Percentiles rank a stretch among this genome's conserved stretches.
phyloP scores from a whole-genome alignment of 495 filamentous ascomycete genomes.

The Cairneyella variabilis region DNA sequence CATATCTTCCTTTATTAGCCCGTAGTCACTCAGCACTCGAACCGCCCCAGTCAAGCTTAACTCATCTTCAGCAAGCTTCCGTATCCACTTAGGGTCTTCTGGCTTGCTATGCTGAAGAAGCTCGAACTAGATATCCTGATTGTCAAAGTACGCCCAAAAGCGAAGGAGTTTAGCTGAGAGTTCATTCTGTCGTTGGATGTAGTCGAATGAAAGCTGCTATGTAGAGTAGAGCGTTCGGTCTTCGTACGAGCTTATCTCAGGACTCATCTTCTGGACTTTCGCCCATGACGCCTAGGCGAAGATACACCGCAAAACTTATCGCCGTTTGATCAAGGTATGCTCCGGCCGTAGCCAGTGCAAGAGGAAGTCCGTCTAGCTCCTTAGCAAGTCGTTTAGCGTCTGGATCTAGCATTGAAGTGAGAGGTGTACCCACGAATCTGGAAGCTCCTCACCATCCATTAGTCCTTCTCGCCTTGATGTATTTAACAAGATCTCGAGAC shows the following conservation, averaged over 20 bases:
- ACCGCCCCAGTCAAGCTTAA: no score
- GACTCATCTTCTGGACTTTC: conserved; percentile 21
- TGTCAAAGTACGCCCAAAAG: no score
- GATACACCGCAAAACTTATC: neutral
- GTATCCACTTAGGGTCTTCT: conserved; percentile 10
- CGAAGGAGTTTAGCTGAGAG: conserved; percentile 35
- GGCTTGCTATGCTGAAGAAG: conserved; percentile 16
- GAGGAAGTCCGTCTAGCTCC: neutral
- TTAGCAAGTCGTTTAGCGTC: neutral
- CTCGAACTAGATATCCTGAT: conserved; percentile 47
- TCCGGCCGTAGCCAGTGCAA: neutral
- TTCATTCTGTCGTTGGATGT: conserved; percentile 32
- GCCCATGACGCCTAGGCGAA: conserved; percentile 23
- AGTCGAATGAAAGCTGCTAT: conserved; percentile 39
- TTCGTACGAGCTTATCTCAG: no score
- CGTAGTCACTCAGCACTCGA: conserved; percentile 24
- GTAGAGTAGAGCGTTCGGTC: no score
- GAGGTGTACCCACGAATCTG: neutral
- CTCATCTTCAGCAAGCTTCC: conserved; percentile 10
- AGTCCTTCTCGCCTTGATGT: conserved; percentile 27
- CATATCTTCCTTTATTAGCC: conserved; percentile 20
- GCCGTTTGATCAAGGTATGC: neutral
- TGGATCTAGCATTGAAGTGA: conserved; percentile 3
- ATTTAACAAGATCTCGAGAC: conserved; percentile 30
- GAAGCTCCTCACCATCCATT: conserved; percentile 9